Evolutionary conservation across 2,329 filamentous ascomycete genomes (phyloP).

Genomic region (Ceratocystis destructans): DNA sequence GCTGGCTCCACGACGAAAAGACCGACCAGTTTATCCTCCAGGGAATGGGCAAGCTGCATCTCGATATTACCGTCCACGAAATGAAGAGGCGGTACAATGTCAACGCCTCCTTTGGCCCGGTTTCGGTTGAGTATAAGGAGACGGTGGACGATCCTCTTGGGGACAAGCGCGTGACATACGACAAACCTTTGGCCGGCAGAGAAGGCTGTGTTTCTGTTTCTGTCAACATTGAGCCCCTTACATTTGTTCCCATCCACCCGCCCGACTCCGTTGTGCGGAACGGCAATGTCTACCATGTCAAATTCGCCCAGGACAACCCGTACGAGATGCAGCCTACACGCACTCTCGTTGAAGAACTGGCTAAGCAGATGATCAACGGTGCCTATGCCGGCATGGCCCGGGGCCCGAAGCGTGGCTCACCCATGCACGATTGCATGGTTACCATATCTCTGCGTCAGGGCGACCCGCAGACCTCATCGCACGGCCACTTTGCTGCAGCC

Average conservation of each 20-base stretch:
- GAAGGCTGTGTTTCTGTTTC: slow-evolving; percentile 64
- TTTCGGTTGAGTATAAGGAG: slow-evolving; percentile 93
- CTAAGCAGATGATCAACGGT: slow-evolving; percentile 58
- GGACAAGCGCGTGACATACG: slow-evolving; percentile 51
- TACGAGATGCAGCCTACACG: slow-evolving; percentile 11
- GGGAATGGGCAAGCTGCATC: slow-evolving; percentile 90
- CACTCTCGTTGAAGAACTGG: slow-evolving; percentile 31
- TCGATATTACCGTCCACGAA: slow-evolving; percentile 82
- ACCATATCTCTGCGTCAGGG: slow-evolving; percentile 44
- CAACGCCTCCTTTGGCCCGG: slow-evolving; percentile 71
- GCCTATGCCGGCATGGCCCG: slow-evolving; percentile 70
- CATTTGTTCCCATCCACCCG: slow-evolving; percentile 27
- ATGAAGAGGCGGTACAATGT: slow-evolving; percentile 73
- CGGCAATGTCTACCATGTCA: slow-evolving; percentile 52
- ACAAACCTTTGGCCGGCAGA: slow-evolving; percentile 69
- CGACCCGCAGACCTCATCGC: slow-evolving; percentile 50
- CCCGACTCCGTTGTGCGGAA: slow-evolving; percentile 42
- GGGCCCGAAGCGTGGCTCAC: slow-evolving; percentile 67
- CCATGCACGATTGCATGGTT: slow-evolving; percentile 63
- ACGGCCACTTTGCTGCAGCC: slow-evolving; percentile 54
- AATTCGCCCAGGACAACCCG: background rate
- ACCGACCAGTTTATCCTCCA: slow-evolving; percentile 86
- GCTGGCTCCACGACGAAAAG: slow-evolving; percentile 73
- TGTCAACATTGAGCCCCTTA: slow-evolving; percentile 49
- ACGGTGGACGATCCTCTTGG: slow-evolving; percentile 47